Evolutionary conservation across 164 flowering plant species (phyloP), one percentile per base, ranked within the genome.

Genomic region (Saururus chinensis): DNA sequence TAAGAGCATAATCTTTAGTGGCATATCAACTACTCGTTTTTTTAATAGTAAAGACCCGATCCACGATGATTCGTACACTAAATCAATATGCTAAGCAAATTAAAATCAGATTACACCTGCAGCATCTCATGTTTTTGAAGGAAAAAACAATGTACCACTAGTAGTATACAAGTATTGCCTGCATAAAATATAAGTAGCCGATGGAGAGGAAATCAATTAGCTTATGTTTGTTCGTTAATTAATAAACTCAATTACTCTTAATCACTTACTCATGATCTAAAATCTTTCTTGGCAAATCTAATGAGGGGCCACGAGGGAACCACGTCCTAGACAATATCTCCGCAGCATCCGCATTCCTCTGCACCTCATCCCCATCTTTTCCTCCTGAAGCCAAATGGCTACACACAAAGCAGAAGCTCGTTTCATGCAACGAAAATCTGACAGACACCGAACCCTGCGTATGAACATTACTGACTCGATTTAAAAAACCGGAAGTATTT

Each of bases 401-500:
- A 74, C 95, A 87, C 26, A 87, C 82, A 66, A 87, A 84, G 84
- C 95, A 87, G 76, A 87, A 84, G 80, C 89, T 84, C 48, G 85
- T 84, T 71, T 78, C 82, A 64, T 80, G 82, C 64, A 87, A 67
- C 40, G 4, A 66, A 69, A 87, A 83, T 66, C 95, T 75, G 42
- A 82, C 85, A 1, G 95, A 80, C 19, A 87, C 86, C 0, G 89
- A 75, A 20, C 95, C 95, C 95, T 87, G 84, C 64, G 66, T 10
- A 20, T 22, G 37, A 26, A 51, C 48, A 57, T 24, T 22, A 26
- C 53, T 30, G 30, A 56, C 59, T 10, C 59, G 14, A 56, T 25
- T 56, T 25, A 8, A 56, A 56, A 24, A 56, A 23, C 59, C 25
- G 23, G 19, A 56, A 56, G 5, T 56, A 23, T 25, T 8, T 24